Base-by-base conservation (phyloP, 2,329 filamentous ascomycete species). In the Ceratocystis lukuohia region DNA sequence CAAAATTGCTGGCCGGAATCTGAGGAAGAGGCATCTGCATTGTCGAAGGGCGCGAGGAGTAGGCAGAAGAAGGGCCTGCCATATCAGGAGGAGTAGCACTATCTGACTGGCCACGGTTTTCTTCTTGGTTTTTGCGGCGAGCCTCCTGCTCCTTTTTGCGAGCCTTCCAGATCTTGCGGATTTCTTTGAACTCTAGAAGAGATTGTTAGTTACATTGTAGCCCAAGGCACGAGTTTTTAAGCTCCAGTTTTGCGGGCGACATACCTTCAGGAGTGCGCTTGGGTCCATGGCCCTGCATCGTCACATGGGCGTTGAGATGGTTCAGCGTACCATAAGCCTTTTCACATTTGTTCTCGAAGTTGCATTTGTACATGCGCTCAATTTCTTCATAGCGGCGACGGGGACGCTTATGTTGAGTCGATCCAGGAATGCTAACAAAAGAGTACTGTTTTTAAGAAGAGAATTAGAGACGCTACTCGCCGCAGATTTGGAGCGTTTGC, bases 301-400 rank as follows among this genome's bases (percentile, higher is more conserved):
- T 97, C 62, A 99, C 94, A 74, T 99, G 94, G 48, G 94, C 94
- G 74, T 99, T 99, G 71, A 99, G 76, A 75, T 99, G 94, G 76
- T 99, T 99, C 69, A 99, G 78, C 61, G 94, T 99, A 68, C 94
- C 94, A 71, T 99, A 99, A 2, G 94, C 94, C 78, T 99, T 99
- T 77, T 99, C 94, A 74, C 94, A 99, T 7, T 92, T 92, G 70
- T 96, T 93, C 28, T 64, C 46, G 90, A 91, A 97, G 30, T 93
- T 94, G 74, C 94, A 99, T 77, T 97, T 97, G 81, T 99, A 97
- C 94, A 99, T 97, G 74, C 94, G 87, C 79, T 99, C 94, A 72
- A 99, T 99, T 75, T 99, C 94, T 77, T 99, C 94, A 72, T 96
- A 99, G 65, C 94, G 85, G 72, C 94, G 83, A 70, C 94, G 85